Percentiles rank a stretch among this genome's conserved stretches.
Evolutionary conservation across 2,329 filamentous ascomycete genomes (phyloP).

Genomic region (Arthrobotrys iridis): DNA sequence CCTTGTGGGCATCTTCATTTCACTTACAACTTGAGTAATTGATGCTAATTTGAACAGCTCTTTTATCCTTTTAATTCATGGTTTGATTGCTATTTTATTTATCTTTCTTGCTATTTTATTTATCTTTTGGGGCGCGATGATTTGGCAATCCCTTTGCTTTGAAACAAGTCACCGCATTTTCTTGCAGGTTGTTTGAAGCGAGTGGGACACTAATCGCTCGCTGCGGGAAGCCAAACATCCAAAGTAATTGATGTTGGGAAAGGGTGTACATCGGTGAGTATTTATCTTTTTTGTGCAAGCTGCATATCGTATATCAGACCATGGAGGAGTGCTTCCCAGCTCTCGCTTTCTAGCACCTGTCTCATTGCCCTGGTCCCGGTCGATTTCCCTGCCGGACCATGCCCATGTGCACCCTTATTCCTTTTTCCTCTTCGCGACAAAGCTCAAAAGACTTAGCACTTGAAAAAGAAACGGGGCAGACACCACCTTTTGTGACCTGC

Average conservation of each 20-base stretch:
- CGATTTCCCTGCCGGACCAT: conserved; percentile 52
- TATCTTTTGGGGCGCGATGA: conserved; percentile 12
- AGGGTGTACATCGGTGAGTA: conserved; percentile 13
- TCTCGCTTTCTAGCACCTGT: conserved; percentile 29
- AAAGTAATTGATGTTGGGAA: not conserved
- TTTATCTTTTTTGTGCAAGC: conserved; percentile 21
- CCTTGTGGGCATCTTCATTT: conserved; percentile 28
- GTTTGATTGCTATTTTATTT: too few species aligned
- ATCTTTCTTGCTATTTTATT: too few species aligned
- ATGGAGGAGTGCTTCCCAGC: conserved; percentile 29
- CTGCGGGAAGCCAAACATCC: not conserved
- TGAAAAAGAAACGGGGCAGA: conserved; percentile 23
- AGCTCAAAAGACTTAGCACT: conserved; percentile 35
- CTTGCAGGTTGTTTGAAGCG: not conserved
- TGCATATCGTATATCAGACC: conserved; percentile 48
- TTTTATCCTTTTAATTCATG: too few species aligned
- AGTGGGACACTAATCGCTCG: not conserved
- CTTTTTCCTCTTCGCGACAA: conserved; percentile 52
- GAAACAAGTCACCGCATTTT: conserved; percentile 25
- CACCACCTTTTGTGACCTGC: conserved; percentile 32
- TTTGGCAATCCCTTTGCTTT: conserved; percentile 25
- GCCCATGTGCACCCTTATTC: conserved; percentile 54
- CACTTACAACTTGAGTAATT: conserved; percentile 10
- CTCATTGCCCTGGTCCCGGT: conserved; percentile 51
- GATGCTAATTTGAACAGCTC: conserved; percentile 18